phyloP scores from a whole-genome alignment of 108 stramenopile species.

The Mediolabrus comicus region DNA sequence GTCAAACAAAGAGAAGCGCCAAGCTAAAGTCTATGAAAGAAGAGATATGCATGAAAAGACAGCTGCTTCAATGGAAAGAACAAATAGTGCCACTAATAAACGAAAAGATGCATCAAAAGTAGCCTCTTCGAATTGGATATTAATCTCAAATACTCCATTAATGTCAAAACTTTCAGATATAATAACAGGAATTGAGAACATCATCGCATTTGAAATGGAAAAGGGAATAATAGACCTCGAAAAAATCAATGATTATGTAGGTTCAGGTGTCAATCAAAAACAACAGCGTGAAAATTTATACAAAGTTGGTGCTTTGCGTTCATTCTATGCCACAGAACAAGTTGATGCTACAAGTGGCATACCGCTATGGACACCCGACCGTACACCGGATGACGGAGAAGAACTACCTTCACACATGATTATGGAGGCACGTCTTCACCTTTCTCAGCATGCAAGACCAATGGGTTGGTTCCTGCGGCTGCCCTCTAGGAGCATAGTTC shows the following conservation, averaged over 20 bases:
- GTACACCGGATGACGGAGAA: neutral
- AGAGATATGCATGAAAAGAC: neutral
- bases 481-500: slow-evolving; percentile 33
- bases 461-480: slow-evolving; percentile 44
- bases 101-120: neutral
- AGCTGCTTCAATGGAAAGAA: neutral
- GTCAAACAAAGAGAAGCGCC: neutral
- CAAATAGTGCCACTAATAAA: neutral
- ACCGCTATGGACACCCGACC: slow-evolving; percentile 3
- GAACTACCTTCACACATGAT: slow-evolving; percentile 10
- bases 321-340: slow-evolving; percentile 18
- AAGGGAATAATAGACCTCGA: slow-evolving; percentile 48
- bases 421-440: slow-evolving; percentile 35
- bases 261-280: neutral
- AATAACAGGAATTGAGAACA: slow-evolving; percentile 22
- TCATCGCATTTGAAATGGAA: slow-evolving; percentile 31
- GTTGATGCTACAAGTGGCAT: slow-evolving; percentile 10
- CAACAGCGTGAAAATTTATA: neutral
- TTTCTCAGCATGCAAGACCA: slow-evolving; percentile 27
- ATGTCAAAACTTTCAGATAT: slow-evolving; percentile 44
- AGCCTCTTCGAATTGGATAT: slow-evolving; percentile 37
- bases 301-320: slow-evolving; percentile 9
- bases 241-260: neutral
- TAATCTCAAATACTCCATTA: slow-evolving; percentile 33
- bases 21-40: neutral